These are phyloP conservation scores for Geotrichum carabidarum DNA, from an alignment of 1,139 yeast species.

Conservation along the genomic window DNA sequence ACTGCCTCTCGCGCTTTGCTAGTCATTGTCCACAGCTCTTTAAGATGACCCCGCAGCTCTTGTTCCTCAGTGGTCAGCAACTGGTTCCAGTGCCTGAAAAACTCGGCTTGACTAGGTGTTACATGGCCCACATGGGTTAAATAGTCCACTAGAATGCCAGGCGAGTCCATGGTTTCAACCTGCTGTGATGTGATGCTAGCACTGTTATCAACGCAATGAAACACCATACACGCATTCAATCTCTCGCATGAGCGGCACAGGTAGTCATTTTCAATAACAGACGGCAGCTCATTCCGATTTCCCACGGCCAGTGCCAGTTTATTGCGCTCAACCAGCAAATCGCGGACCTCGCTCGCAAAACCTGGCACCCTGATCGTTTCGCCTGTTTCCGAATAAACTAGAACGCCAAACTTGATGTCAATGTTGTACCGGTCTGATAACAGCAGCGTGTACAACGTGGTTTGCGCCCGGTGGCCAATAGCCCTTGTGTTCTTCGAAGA, in stretches of 20 bases:
- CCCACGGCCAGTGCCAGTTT: slow-evolving; percentile 56
- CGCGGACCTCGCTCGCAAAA: slow-evolving; percentile 49
- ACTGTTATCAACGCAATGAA: slow-evolving; percentile 45
- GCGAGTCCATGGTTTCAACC: slow-evolving; percentile 47
- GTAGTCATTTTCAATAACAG: slow-evolving; percentile 47
- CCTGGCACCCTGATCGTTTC: slow-evolving; percentile 45
- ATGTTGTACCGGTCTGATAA: slow-evolving; percentile 73
- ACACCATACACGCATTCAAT: slow-evolving; percentile 60
- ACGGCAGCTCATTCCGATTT: slow-evolving; percentile 49
- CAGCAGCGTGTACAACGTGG: slow-evolving; percentile 74
- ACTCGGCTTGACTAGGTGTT: slow-evolving; percentile 44
- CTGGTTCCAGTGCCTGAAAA: slow-evolving; percentile 67
- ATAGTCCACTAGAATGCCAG: slow-evolving; percentile 41
- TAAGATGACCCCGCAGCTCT: slow-evolving; percentile 47
- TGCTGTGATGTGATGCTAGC: slow-evolving; percentile 37
- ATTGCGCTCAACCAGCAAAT: slow-evolving; percentile 68
- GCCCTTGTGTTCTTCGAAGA: slow-evolving; percentile 60
- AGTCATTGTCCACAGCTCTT: slow-evolving; percentile 65
- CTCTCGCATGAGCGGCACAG: slow-evolving; percentile 67
- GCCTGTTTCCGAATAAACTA: slow-evolving; percentile 67
- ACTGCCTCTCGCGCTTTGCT: slow-evolving; percentile 56
- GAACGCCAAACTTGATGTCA: slow-evolving; percentile 57
- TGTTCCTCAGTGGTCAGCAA: slow-evolving; percentile 73
- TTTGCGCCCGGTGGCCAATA: slow-evolving; percentile 77
- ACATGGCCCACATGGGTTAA: slow-evolving; percentile 50